phyloP scores from a whole-genome alignment of 495 filamentous ascomycete genomes.

The Saxophila tyrrhenica region DNA sequence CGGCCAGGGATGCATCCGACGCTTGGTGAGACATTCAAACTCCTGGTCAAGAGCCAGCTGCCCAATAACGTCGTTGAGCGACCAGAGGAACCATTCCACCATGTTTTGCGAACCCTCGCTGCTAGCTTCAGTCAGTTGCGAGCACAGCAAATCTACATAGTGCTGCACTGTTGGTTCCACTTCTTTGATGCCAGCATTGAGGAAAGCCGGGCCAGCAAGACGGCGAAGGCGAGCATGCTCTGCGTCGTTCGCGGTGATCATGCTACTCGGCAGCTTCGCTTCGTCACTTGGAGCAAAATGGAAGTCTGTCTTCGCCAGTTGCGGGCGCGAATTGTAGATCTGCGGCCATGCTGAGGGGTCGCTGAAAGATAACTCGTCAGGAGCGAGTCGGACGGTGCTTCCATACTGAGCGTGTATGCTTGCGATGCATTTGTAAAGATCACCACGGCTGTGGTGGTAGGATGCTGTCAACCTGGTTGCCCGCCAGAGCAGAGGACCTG shows the following conservation, averaged over 20 bases:
- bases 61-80: constrained; percentile 1
- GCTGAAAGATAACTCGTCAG: constrained; percentile 40
- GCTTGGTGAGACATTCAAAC: not conserved
- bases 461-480: constrained; percentile 27
- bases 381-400: constrained; percentile 41
- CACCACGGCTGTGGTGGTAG: constrained; percentile 27
- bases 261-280: not conserved
- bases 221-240: not conserved
- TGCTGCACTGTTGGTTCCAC: not conserved
- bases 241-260: not conserved
- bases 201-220: not conserved
- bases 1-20: constrained; percentile 1
- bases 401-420: constrained; percentile 40
- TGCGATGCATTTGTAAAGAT: constrained; percentile 30
- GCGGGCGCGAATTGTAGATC: constrained; percentile 29
- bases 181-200: not conserved
- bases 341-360: constrained; percentile 44
- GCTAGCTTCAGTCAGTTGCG: not conserved
- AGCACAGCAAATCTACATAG: not conserved
- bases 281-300: not conserved
- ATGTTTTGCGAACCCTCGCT: not conserved
- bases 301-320: not conserved
- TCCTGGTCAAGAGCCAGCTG: not conserved
- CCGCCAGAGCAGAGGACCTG: constrained; percentile 38
- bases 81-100: not conserved